phyloP scores from a whole-genome alignment of 345 rosid species.

The Salix dunnii region DNA sequence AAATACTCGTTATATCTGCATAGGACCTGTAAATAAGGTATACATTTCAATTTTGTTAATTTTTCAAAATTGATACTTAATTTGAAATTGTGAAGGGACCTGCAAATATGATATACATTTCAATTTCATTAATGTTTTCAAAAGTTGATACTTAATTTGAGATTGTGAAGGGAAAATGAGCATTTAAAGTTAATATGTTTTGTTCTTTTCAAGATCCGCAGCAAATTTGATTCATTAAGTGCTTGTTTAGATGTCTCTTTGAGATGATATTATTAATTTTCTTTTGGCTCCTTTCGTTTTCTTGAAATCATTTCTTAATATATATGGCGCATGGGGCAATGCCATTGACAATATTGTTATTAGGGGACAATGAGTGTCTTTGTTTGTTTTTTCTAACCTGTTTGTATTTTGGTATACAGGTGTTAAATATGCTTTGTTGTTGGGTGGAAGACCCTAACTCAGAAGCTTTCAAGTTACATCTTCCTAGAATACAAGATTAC shows the following conservation, averaged over 20 bases:
- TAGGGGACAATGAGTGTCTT: neutral
- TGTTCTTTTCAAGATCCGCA: neutral
- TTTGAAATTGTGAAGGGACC: conserved; percentile 44
- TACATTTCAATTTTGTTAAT: conserved; percentile 16
- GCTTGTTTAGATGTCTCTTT: conserved; percentile 8
- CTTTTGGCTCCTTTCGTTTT: neutral
- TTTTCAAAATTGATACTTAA: neutral
- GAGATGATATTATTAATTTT: neutral
- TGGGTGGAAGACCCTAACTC: conserved; percentile 99
- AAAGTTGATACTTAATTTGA: neutral
- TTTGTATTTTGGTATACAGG: conserved; percentile 37
- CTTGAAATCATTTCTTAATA: neutral
- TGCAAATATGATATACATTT: conserved; percentile 66
- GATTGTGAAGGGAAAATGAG: neutral
- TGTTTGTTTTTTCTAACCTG: conserved; percentile 2
- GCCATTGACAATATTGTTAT: neutral
- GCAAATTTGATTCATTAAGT: neutral
- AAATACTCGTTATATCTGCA: conserved; percentile 86
- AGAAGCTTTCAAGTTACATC: conserved; percentile 87
- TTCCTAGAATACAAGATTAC: conserved; percentile 79
- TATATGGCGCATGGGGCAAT: neutral
- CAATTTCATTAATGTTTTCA: conserved; percentile 7
- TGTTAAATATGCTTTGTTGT: conserved; percentile 93
- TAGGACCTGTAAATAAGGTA: conserved; percentile 98
- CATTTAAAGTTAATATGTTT: neutral